Evolutionary conservation across 73 alveolate genomes (phyloP).

Genomic region (Paramecium tetraurelia): DNA sequence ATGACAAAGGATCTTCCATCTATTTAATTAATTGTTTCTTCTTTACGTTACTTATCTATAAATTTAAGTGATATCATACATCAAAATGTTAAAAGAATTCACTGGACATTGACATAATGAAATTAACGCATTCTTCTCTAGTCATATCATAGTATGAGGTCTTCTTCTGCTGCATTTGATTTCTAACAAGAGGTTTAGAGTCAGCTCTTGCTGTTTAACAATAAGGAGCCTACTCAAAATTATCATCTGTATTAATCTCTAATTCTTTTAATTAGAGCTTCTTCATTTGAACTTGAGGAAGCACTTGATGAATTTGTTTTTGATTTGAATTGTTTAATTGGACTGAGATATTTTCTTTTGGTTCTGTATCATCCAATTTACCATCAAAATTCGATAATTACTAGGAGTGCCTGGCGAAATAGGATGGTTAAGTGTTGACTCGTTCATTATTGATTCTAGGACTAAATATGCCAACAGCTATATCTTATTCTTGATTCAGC

Average conservation of each 20-base stretch:
- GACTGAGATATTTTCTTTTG: background rate
- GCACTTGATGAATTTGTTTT: background rate
- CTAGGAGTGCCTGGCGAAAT: background rate
- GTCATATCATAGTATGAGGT: background rate
- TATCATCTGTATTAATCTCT: background rate
- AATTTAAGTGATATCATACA: background rate
- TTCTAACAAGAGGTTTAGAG: background rate
- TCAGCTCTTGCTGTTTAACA: slow-evolving; percentile 2
- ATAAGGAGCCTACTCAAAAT: background rate
- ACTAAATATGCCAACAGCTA: slow-evolving; percentile 42
- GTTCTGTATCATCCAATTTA: background rate
- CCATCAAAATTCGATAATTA: background rate
- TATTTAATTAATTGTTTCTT: background rate
- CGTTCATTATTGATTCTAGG: slow-evolving; percentile 38
- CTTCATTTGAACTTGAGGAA: background rate
- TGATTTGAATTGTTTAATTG: background rate
- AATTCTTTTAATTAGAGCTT: background rate
- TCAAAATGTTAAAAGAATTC: slow-evolving; percentile 32
- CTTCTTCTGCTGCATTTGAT: background rate
- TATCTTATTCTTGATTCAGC: slow-evolving; percentile 44
- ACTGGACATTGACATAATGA: background rate
- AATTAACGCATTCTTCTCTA: slow-evolving; percentile 46
- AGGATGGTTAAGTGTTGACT: background rate
- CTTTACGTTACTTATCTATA: background rate
- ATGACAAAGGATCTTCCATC: background rate